Evolutionary conservation across 2,329 filamentous ascomycete genomes (phyloP).

Genomic region (Colletotrichum siamense): DNA sequence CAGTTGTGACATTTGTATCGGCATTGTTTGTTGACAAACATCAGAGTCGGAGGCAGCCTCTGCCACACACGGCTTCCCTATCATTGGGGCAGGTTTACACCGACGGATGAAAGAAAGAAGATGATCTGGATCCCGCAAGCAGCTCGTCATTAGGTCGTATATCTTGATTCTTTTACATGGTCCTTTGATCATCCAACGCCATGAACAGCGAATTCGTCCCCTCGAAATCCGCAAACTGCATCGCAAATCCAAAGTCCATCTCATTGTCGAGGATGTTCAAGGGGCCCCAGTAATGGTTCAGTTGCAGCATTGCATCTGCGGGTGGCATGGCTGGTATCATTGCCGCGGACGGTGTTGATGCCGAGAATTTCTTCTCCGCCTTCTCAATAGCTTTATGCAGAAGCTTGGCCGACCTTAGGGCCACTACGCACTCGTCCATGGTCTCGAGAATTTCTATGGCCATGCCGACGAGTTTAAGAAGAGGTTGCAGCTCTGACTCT

Average conservation of each 20-base stretch:
- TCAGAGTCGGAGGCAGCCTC: not conserved
- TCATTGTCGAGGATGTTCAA: slow-evolving; percentile 28
- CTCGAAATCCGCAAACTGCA: slow-evolving; percentile 26
- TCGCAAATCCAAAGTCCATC: slow-evolving; percentile 26
- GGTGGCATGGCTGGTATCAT: slow-evolving; percentile 11
- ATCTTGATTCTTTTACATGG: not conserved
- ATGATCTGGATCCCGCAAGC: not conserved
- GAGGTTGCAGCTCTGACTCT: slow-evolving; percentile 21
- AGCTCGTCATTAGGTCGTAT: not conserved
- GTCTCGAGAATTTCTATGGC: slow-evolving; percentile 28
- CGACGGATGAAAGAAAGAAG: not conserved
- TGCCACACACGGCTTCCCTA: not conserved
- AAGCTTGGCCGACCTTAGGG: slow-evolving; percentile 28
- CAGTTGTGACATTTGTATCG: not conserved
- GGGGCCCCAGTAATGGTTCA: slow-evolving; percentile 31
- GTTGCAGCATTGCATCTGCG: slow-evolving; percentile 18
- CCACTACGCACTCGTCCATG: slow-evolving; percentile 32
- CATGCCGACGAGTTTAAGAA: slow-evolving; percentile 26
- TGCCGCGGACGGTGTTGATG: not conserved
- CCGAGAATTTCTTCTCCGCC: slow-evolving; percentile 20
- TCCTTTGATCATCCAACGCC: slow-evolving; percentile 1
- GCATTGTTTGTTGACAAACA: not conserved
- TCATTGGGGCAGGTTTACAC: not conserved
- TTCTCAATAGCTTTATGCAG: slow-evolving; percentile 28
- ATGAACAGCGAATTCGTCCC: slow-evolving; percentile 4